A percentile compares a stretch with the other conserved stretches of the same genome.
Conservation (phyloP, 2,329 filamentous ascomycete species). For the Thyridium curvatum region DNA sequence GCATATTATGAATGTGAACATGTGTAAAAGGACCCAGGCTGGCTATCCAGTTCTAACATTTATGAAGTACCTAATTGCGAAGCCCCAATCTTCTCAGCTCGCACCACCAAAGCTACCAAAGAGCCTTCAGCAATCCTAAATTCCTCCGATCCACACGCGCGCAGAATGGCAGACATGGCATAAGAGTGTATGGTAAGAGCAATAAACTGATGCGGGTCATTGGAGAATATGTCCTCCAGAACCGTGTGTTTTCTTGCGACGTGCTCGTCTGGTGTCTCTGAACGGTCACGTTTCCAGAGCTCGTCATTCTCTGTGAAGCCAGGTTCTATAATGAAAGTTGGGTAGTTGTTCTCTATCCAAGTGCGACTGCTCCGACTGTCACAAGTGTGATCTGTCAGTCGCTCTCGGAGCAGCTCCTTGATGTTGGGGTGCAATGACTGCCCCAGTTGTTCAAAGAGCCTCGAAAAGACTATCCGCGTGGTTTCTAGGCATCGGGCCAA, state of each 20-base stretch:
- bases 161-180: conserved; percentile 34
- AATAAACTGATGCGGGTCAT: conserved; percentile 31
- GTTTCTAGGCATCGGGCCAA: conserved; percentile 54
- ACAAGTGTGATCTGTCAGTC: conserved; percentile 55
- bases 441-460: conserved; percentile 24
- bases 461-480: conserved; percentile 41
- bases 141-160: conserved; percentile 19
- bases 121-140: neutral
- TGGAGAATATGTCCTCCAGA: conserved; percentile 39
- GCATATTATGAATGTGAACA: too few species aligned
- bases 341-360: conserved; percentile 43
- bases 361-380: conserved; percentile 44
- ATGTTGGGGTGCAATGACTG: conserved; percentile 42
- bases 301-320: conserved; percentile 50
- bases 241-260: conserved; percentile 31
- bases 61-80: too few species aligned
- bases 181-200: conserved; percentile 44
- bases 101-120: neutral
- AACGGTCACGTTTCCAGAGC: conserved; percentile 38
- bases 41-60: too few species aligned
- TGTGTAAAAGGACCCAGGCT: too few species aligned
- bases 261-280: conserved; percentile 44
- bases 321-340: conserved; percentile 43
- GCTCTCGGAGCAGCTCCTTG: conserved; percentile 54
- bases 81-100: neutral